These are phyloP conservation scores for Plasmodium chabaudi DNA, from an alignment of 169 alveolate species.

Conservation along the genomic window DNA sequence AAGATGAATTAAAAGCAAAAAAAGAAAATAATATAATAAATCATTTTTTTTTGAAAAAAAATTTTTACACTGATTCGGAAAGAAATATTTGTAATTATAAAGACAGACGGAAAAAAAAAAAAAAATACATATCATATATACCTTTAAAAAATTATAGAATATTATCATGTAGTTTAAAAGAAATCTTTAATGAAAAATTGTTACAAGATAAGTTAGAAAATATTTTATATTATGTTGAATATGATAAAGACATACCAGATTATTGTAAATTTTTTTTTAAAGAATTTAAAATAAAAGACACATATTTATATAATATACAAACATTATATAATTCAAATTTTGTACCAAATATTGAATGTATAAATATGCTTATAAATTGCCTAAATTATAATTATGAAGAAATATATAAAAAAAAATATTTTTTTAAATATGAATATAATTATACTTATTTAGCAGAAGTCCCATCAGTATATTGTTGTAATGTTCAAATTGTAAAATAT, in stretches of 20 bases:
- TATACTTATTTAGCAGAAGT: constrained; percentile 28
- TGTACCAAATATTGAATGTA: constrained; percentile 28
- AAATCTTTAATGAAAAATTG: constrained; percentile 41
- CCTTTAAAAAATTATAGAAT: constrained; percentile 47
- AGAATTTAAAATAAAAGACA: constrained; percentile 42
- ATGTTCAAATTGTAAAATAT: constrained; percentile 54
- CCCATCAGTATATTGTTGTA: constrained; percentile 64
- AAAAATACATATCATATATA: constrained; percentile 69
- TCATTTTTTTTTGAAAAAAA: constrained; percentile 29
- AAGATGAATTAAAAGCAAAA: not conserved
- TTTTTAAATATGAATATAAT: constrained; percentile 34
- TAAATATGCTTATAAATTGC: constrained; percentile 60
- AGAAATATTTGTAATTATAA: not conserved
- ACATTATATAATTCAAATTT: constrained; percentile 9
- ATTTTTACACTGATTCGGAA: constrained; percentile 3
- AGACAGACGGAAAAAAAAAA: constrained; percentile 16
- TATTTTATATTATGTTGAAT: constrained; percentile 59
- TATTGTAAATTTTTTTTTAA: constrained; percentile 44
- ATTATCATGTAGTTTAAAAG: constrained; percentile 28
- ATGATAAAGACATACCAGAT: constrained; percentile 28
- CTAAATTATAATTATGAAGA: constrained; percentile 46
- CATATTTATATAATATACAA: constrained; percentile 35
- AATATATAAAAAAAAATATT: constrained; percentile 50
- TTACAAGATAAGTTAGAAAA: constrained; percentile 16
- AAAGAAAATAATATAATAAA: constrained; percentile 24